Percentiles rank a stretch among this genome's conserved stretches.
Conservation (phyloP, 345 rosid genomes). For the Eucalyptus pauciflora region DNA sequence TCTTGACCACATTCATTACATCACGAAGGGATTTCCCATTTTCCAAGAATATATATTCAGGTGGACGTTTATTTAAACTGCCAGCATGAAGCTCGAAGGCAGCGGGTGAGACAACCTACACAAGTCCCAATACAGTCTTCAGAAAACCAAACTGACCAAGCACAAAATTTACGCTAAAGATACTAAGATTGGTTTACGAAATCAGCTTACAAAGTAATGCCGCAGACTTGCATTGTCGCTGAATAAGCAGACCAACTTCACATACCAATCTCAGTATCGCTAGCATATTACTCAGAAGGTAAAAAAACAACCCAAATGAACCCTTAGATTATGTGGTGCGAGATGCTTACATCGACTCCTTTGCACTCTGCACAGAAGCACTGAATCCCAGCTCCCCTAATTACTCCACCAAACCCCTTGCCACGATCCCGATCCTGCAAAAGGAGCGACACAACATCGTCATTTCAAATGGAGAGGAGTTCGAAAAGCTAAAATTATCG, state of each 20-base stretch:
- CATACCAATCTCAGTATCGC: neutral
- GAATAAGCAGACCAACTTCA: neutral
- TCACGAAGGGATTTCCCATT: constrained; percentile 77
- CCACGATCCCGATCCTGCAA: constrained; percentile 7
- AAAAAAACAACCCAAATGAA: neutral
- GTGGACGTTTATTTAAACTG: constrained; percentile 75
- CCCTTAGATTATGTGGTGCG: neutral
- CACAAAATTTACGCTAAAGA: neutral
- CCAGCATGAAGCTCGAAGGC: constrained; percentile 76
- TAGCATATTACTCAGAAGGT: neutral
- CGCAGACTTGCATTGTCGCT: neutral
- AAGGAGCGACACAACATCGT: neutral
- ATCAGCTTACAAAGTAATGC: neutral
- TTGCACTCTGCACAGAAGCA: constrained; percentile 69
- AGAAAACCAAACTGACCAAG: neutral
- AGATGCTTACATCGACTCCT: constrained; percentile 43
- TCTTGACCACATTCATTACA: constrained; percentile 65
- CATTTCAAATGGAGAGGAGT: neutral
- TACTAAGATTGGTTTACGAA: neutral
- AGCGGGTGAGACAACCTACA: constrained; percentile 50
- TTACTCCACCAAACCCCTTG: constrained; percentile 47
- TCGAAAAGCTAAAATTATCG: neutral
- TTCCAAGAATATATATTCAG: constrained; percentile 66
- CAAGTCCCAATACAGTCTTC: neutral
- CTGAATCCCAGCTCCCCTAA: constrained; percentile 49